Evolutionary conservation across 345 rosid genomes (phyloP), one percentile per base, ranked within the genome.

Genomic region (Draba incana): DNA sequence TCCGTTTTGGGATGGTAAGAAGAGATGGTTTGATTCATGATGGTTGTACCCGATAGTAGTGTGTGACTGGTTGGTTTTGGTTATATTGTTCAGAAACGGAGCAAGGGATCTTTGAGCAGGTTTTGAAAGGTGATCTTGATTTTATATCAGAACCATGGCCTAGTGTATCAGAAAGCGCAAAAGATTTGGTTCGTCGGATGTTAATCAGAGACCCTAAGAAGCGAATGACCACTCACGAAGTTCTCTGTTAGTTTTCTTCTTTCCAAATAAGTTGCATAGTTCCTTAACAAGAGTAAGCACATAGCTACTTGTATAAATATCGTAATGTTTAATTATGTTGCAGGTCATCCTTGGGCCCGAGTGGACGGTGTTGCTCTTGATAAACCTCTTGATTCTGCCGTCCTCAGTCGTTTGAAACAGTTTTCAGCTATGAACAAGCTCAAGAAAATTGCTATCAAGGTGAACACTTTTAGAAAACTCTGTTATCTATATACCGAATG

Each of bases 271-370:
- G 38, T 20, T 20, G 20, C 20, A 20, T 20, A 20, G 20, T 20
- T 20, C 20, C 20, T 20, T 20, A 20, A 20, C 20, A 20, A 20
- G 20, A 20, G 42, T 38, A 44, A 66, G 30, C 27, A 60, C 57
- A 52, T 20, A 53, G 42, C 6, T 30, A 49, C 4, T 37, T 60
- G 3, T 23, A 23, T 12, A 15, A 14, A 7, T 10, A 13, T 55
- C 24, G 10, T 43, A 2, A 8, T 42, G 23, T 45, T 75, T 73
- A 15, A 15, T 69, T 54, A 55, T 65, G 52, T 38, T 33, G 46
- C 81, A 94, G 99, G 96, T 78, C 99, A 94, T 71, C 96, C 99
- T 67, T 94, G 99, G 99, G 88, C 90, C 50, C 79, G 87, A 83
- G 85, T 79, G 55, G 87, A 87, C 49, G 96, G 99, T 57, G 75